These are phyloP conservation scores for Scedosporium minutisporum DNA, from an alignment of 2,329 filamentous ascomycete species.

Conservation along the genomic window DNA sequence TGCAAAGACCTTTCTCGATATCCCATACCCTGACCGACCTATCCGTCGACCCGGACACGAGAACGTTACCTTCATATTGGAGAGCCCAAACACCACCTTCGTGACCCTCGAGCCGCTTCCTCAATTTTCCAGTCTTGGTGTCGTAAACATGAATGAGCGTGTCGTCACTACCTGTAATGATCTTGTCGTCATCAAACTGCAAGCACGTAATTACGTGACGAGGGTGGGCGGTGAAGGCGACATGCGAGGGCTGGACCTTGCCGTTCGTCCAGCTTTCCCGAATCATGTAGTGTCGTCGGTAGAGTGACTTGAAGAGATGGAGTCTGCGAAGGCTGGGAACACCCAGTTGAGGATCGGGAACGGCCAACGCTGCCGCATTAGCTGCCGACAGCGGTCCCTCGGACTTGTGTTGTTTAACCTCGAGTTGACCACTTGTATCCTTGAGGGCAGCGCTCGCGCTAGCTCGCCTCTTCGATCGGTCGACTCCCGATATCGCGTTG, in stretches of 20 bases:
- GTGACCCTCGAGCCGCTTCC: constrained; percentile 79
- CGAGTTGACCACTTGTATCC: constrained; percentile 29
- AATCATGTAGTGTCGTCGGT: constrained; percentile 85
- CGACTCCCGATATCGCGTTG: constrained; percentile 32
- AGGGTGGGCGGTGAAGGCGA: constrained; percentile 88
- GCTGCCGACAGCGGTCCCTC: constrained; percentile 83
- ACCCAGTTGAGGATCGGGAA: constrained; percentile 74
- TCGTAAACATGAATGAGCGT: constrained; percentile 97
- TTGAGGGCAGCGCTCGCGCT: constrained; percentile 33
- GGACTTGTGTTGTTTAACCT: constrained; percentile 44
- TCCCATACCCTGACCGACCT: constrained; percentile 99
- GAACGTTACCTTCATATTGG: constrained; percentile 87
- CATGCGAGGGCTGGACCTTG: constrained; percentile 73
- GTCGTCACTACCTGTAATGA: constrained; percentile 94
- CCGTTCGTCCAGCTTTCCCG: constrained; percentile 86
- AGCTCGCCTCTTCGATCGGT: constrained; percentile 44
- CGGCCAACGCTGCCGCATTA: constrained; percentile 69
- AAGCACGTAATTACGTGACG: constrained; percentile 95
- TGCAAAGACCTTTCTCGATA: constrained; percentile 84
- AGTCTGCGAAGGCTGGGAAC: constrained; percentile 69
- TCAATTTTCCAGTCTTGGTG: constrained; percentile 81
- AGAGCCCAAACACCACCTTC: constrained; percentile 97
- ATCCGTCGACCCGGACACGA: constrained; percentile 94
- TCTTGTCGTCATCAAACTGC: constrained; percentile 96
- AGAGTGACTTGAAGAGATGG: constrained; percentile 93